Base-by-base conservation (phyloP, 2,329 filamentous ascomycete genomes). In the Alternaria sp. region DNA sequence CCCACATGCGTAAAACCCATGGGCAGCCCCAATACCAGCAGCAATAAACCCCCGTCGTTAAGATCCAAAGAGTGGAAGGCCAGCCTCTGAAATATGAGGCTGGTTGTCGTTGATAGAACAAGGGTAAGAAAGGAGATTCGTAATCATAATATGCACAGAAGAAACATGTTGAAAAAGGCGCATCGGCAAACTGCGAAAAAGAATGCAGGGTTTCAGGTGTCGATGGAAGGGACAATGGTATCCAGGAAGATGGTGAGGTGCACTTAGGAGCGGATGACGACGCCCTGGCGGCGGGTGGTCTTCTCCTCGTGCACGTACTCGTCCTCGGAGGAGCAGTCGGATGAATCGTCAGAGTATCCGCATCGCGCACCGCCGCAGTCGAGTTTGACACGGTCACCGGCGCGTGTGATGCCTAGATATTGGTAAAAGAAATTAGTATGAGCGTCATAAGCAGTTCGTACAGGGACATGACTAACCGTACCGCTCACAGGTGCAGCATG, bases 331-430 rank as follows among this genome's bases (percentile, higher is more conserved):
- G 88, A 92, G 83, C 89, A 92, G 55, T 86, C 85, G 52, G 82
- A 85, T 63, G 84, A 86, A 61, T 90, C 87, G 72, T 91, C 89
- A 65, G 85, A 86, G 81, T 91, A 95, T 73, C 92, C 91, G 81
- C 94, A 97, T 77, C 92, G 89, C 62, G 88, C 84, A 69, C 94
- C 94, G 70, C 93, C 93, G 76, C 94, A 98, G 86, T 97, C 93
- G 78, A 97, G 88, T 86, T 94, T 95, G 85, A 98, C 90, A 73
- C 93, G 89, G 79, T 96, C 90, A 75, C 93, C 93, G 79, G 90
- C 89, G 81, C 93, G 91, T 66, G 93, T 97, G 83, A 98, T 96
- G 71, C 93, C 94, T 17, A 17, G 17, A 83, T 95, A 97, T 82
- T 93, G 91, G 9, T 17, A 1, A 37, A 4, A 21, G 6, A 10